Base-by-base conservation (phyloP, 352 stramenopile genomes). In the Phytophthora gonapodyides region DNA sequence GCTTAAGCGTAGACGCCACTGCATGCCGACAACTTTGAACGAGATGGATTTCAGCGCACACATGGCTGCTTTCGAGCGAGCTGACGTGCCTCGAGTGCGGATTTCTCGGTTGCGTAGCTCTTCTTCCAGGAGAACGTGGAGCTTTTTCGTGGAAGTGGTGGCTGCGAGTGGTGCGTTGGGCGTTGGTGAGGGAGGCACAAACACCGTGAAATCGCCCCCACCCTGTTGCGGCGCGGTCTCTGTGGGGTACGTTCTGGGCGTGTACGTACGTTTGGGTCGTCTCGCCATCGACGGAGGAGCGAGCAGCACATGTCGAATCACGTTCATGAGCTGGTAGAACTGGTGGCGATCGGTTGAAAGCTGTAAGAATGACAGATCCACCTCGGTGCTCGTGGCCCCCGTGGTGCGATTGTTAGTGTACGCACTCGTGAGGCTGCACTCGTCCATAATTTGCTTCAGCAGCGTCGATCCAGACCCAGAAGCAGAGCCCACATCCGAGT, bases 281-380 rank as follows among this genome's bases (percentile, higher is more conserved):
- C 59, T 63, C 2, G 68, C 50, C 5, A 80, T 51, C 1, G 67
- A 81, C 10, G 86, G 86, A 7, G 86, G 84, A 7, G 86, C 84
- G 2, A 95, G 59, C 7, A 93, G 54, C 1, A 95, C 86, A 52
- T 93, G 80, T 7, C 81, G 69, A 40, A 89, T 68, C 3, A 93
- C 84, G 34, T 89, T 87, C 35, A 95, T 66, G 16, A 91, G 74
- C 57, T 95, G 86, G 51, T 89, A 93, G 48, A 95, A 95, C 51
- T 93, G 84, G 30, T 90, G 76, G 5, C 82, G 74, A 64, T 95
- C 86, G 0, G 82, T 87, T 1, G 81, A 88, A 4, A 93, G 68
- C 45, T 88, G 75, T 15, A 93, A 54, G 27, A 87, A 88, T 0
- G 84, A 91, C 45, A 95, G 60, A 42, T 92, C 80, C 5, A 79